Base-by-base conservation (phyloP, 23 red algal genomes). In the Gracilaria caudata region DNA sequence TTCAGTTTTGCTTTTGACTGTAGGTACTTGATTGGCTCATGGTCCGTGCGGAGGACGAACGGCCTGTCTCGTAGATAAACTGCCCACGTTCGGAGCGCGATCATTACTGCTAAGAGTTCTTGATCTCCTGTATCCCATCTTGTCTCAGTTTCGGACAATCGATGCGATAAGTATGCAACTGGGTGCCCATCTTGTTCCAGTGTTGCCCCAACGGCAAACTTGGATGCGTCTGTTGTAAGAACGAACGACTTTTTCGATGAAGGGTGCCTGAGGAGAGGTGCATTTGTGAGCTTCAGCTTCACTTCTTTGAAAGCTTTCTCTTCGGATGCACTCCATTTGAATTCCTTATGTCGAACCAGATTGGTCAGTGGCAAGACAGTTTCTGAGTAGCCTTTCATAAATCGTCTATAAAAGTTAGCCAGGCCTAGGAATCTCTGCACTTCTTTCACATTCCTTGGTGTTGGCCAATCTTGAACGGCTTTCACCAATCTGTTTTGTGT, bases 341-440 rank as follows among this genome's bases (percentile, higher is more conserved):
- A 84, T 38, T 33, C 4, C 43, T 84, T 46, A 1, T 26, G 20
- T 41, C 38, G 55, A 11, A 70, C 35, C 5, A 70, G 11, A 36
- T 84, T 33, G 35, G 61, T 45, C 24, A 84, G 0, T 7, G 58
- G 59, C 43, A n/a, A 35, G 19, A 35, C 21, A 17, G 20, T 70
- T 30, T 14, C 61, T n/a, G 51, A 35, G 63, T 84, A 65, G 56
- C 43, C 24, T 38, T 49, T 84, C 33, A 84, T 47, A 45, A 84
- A 84, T 0, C 61, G 55, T 25, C 55, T 6, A 34, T 43, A 84
- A 11, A 39, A 51, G 23, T 70, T 70, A 7, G 36, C 43, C 0
- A 84, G 35, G 16, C 79, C 79, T 63, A 83, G 30, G 29, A 83
- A 83, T 37, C 59, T 41, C 39, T 83, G 2, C 13, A 83, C 32